Base-by-base conservation (phyloP, 768 basidiomycete genomes). In the Naganishia onofrii region DNA sequence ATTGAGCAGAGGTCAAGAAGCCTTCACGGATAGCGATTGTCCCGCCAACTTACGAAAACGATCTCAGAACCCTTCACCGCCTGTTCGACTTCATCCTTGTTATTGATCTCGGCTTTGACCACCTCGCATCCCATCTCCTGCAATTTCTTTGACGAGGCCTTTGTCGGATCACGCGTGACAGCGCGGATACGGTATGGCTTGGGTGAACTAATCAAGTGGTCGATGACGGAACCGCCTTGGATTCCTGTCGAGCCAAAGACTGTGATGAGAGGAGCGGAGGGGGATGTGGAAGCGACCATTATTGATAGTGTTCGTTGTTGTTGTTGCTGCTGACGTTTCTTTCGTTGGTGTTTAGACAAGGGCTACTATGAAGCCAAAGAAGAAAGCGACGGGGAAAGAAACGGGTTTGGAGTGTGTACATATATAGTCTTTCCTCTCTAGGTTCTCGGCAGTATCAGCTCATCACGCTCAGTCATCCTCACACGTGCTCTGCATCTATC, bases 21-120 rank as follows among this genome's bases (percentile, higher is more conserved):
- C n/a, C n/a, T n/a, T n/a, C n/a, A n/a, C n/a, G n/a, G n/a, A n/a
- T n/a, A n/a, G n/a, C n/a, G n/a, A n/a, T n/a, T 36, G 8, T 12
- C 48, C 48, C 5, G 12, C 21, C 7, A 38, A 66, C 71, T 31
- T 46, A 72, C 76, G 65, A 76, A 79, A 3, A 76, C 77, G 17
- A 67, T 58, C 56, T 77, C 73, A 6, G 73, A 72, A 21, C 76
- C 77, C 21, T 75, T 36, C 23, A 79, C 67, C 13, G 72, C 77
- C 55, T 73, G 70, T 48, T 69, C 28, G 3, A 78, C 57, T 0
- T 71, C 67, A 2, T 66, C 69, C 46, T 67, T 58, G 48, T 75
- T 67, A 17, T 55, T 67, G 17, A 78, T 28, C 65, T 76, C 75
- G 29, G 75, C 75, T 13, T 73, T 42, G 36, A 74, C 73, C 68